Percentiles rank a stretch among this genome's conserved stretches.
Conservation (phyloP, 106 monocot genomes). For the Narthecium ossifragum region DNA sequence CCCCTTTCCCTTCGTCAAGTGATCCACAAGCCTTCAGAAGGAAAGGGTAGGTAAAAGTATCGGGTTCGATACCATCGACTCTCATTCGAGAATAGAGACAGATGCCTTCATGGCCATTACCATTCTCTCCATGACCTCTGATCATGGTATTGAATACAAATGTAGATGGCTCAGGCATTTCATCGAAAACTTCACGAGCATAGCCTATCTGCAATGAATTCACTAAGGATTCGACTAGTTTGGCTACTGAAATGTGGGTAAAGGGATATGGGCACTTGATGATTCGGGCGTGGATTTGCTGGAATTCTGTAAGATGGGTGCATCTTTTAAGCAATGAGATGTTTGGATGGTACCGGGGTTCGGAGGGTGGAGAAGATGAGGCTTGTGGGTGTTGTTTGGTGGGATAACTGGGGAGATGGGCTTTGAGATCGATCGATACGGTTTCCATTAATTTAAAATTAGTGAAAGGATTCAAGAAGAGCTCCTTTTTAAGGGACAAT, state of each 20-base stretch:
- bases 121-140: slow-evolving; percentile 5
- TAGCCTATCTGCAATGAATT: slow-evolving; percentile 6
- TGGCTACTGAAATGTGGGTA: slow-evolving; percentile 5
- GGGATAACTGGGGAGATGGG: too few relatives aligned
- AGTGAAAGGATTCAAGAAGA: too few relatives aligned
- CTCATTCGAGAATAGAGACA: slow-evolving; percentile 2
- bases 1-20: slow-evolving; percentile 5
- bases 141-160: slow-evolving; percentile 17
- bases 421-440: too few relatives aligned
- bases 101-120: slow-evolving; percentile 4
- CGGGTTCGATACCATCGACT: neutral
- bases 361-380: neutral
- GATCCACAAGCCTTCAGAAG: slow-evolving; percentile 15
- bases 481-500: too few relatives aligned
- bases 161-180: slow-evolving; percentile 16
- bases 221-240: slow-evolving; percentile 5
- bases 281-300: slow-evolving; percentile 15
- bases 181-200: slow-evolving; percentile 14
- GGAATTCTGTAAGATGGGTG: slow-evolving; percentile 12
- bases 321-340: slow-evolving; percentile 11
- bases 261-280: slow-evolving; percentile 8
- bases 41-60: slow-evolving; percentile 13
- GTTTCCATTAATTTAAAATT: too few relatives aligned
- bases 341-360: neutral
- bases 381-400: neutral